Evolutionary conservation across 441 rosid species (phyloP), one percentile per base, ranked within the genome.

Genomic region (Lepidium campestre): DNA sequence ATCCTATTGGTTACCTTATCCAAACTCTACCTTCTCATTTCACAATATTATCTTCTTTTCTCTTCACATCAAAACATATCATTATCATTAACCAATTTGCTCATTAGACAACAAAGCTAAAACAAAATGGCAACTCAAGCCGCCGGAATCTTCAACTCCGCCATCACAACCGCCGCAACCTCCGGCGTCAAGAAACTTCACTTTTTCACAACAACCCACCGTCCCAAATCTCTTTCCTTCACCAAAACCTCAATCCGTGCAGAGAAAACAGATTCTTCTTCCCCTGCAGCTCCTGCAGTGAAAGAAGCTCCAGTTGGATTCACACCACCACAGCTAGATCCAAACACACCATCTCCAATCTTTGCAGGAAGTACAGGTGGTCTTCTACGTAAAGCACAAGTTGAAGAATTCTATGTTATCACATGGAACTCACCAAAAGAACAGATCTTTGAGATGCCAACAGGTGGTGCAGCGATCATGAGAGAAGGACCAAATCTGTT

Each of bases 311-410:
- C 93, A 0, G 89, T 79, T 0, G 97, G 97, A 0, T 91, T 91
- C 83, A 88, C 89, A 1, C 90, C 92, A 0, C 93, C 90, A 1
- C 80, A 87, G 74, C 54, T 89, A 62, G 93, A 86, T 76, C 91
- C 81, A 2, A 85, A 62, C 75, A 86, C 91, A 23, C 95, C 90
- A 15, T 88, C 97, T 2, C 94, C 91, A 35, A 88, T 90, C 62
- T 90, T 90, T n/a, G 82, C 86, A 4, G 95, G 97, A 53, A 85
- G 91, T 88, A 84, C 94, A 0, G 94, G 96, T 2, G 94, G 94
- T 0, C 68, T 91, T 37, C 58, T 86, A 6, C 75, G 84, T 8
- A 90, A 86, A 62, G 94, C 97, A n/a, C 89, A 75, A 47, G 93
- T 87, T 0, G 97, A 90, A 68, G 94, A 90, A 39, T 90, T 87